Base-by-base conservation (phyloP, 345 rosid genomes). In the Aquilaria yunnanensis region DNA sequence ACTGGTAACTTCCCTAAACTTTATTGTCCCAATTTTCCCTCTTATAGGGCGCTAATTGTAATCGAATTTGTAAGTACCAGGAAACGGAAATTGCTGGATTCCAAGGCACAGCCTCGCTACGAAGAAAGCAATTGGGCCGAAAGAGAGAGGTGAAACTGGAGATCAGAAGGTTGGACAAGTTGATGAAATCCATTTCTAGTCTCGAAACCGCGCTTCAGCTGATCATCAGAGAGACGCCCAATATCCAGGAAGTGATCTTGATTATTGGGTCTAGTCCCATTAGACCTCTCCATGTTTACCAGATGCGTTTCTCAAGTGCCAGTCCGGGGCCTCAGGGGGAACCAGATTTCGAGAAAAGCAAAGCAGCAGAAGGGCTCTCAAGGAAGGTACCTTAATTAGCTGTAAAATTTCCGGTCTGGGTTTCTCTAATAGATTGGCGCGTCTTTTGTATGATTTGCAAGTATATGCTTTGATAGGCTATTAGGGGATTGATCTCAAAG, bases 221-320 rank as follows among this genome's bases (percentile, higher is more conserved):
- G 65, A 52, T 82, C 60, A 77, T 85, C 49, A 63, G 80, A 37
- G 75, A 81, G 72, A 64, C 69, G 57, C 85, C 82, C 32, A 51
- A 65, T 13, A 51, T 83, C 58, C 82, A 76, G 59, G 78, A 72
- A 61, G 81, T 81, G 29, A 66, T 90, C 70, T 78, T 88, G 80
- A 70, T 82, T 60, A 81, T 90, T 57, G 94, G 96, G 52, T 80
- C 86, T 51, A 84, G 88, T 77, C 88, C 97, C 0, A 33, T 83
- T 52, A 83, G 96, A n/a, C 98, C 97, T 32, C 88, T 47, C 56
- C 72, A 73, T 52, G 85, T 88, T 34, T 88, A 93, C 47, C 87
- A 83, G 59, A 54, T 87, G 67, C 66, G 74, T 49, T 87, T 93
- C 67, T 65, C 68, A 12, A 80, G 68, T 46, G 67, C 80, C 46